These are phyloP conservation scores for Thelonectria rubi DNA, from an alignment of 2,329 filamentous ascomycete genomes.

Conservation along the genomic window DNA sequence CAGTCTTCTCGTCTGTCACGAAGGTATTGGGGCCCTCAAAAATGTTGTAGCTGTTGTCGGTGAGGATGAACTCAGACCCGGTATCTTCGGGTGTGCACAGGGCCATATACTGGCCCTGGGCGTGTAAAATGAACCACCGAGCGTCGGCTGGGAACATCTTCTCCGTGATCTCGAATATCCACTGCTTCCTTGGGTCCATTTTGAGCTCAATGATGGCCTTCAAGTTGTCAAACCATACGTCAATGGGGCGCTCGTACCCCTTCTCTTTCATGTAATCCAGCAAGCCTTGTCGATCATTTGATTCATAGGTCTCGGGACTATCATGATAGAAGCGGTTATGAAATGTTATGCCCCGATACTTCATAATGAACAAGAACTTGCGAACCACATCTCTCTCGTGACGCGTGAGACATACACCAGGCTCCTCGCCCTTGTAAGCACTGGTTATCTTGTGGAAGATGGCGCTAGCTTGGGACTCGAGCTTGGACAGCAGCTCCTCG, in stretches of 20 bases:
- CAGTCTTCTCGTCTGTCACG: conserved; percentile 24
- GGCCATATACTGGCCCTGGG: conserved; percentile 40
- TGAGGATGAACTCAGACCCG: conserved; percentile 36
- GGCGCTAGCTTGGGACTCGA: conserved; percentile 37
- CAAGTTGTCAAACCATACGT: conserved; percentile 44
- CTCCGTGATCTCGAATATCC: conserved; percentile 27
- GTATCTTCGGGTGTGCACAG: conserved; percentile 40
- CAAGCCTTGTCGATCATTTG: conserved; percentile 36
- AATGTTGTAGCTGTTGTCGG: conserved; percentile 38
- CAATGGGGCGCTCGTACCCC: conserved; percentile 35
- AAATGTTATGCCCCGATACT: conserved; percentile 52
- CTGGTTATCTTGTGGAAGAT: conserved; percentile 42
- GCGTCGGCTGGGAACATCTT: conserved; percentile 40
- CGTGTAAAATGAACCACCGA: conserved; percentile 37
- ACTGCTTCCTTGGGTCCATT: conserved; percentile 39
- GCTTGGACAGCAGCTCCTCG: conserved; percentile 38
- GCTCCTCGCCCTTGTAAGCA: background rate
- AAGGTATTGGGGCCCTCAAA: conserved; percentile 40
- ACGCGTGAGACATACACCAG: conserved; percentile 43
- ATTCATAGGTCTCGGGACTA: conserved; percentile 44
- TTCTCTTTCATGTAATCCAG: conserved; percentile 39
- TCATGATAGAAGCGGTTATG: conserved; percentile 49
- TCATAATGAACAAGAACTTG: conserved; percentile 57
- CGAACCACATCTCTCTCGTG: conserved; percentile 49
- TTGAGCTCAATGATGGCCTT: conserved; percentile 41